Evolutionary conservation across 371 early-diverging fungal genomes (phyloP).

Genomic region (Blyttiomyces sp.): DNA sequence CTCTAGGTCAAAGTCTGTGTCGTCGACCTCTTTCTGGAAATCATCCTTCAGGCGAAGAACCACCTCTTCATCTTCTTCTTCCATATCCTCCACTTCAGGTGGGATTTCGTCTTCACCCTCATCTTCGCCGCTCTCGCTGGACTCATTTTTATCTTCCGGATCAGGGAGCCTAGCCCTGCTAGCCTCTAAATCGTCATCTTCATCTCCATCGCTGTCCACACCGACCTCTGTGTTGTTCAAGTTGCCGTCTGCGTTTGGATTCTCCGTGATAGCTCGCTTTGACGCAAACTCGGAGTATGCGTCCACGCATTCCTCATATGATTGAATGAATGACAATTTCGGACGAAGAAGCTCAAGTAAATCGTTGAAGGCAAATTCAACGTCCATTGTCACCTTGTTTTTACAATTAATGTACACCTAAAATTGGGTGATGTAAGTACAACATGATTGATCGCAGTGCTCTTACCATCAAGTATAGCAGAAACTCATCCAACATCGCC

Average conservation of each 20-base stretch:
- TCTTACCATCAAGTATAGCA: conserved; percentile 70
- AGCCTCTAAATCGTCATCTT: conserved; percentile 34
- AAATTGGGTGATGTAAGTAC: not conserved
- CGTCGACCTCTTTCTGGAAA: conserved; percentile 36
- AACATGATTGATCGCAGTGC: conserved; percentile 1
- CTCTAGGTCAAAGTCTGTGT: conserved; percentile 64
- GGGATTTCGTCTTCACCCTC: conserved; percentile 18
- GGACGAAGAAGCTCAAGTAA: conserved; percentile 75
- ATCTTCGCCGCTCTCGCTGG: conserved; percentile 29
- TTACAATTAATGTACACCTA: conserved; percentile 86
- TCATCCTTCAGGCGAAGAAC: conserved; percentile 40
- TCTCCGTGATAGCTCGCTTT: no score
- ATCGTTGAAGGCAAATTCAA: conserved; percentile 82
- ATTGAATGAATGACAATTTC: conserved; percentile 49
- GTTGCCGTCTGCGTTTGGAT: conserved; percentile 44
- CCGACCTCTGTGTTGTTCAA: conserved; percentile 50
- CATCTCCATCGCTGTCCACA: conserved; percentile 39
- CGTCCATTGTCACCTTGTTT: conserved; percentile 74
- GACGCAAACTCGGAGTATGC: conserved; percentile 49
- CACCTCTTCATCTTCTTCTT: conserved; percentile 37
- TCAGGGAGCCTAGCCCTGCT: conserved; percentile 46
- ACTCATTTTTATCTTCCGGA: no score
- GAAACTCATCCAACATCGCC: conserved; percentile 67
- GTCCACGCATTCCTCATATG: conserved; percentile 74
- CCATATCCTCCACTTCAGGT: conserved; percentile 51